Conservation (phyloP, 352 stramenopile genomes). For the Pythium monospermum region DNA sequence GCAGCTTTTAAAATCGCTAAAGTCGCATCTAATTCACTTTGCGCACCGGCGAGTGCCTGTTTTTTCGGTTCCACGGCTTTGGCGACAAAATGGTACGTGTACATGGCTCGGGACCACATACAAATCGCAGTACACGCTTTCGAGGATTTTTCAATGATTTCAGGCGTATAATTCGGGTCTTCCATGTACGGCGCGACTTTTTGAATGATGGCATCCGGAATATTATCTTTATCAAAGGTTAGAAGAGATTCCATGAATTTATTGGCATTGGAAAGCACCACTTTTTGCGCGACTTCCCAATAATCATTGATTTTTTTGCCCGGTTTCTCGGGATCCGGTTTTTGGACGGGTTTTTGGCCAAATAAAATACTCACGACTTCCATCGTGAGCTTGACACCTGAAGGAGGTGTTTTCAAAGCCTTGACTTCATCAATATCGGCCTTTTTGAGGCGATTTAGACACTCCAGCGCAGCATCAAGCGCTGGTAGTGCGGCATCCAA, state of each 20-base stretch:
- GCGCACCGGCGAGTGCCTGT: constrained; percentile 44
- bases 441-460: constrained; percentile 89
- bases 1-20: constrained; percentile 41
- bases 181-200: constrained; percentile 85
- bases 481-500: constrained; percentile 85
- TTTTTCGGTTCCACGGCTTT: constrained; percentile 80
- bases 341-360: constrained; percentile 85
- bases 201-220: constrained; percentile 82
- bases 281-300: constrained; percentile 87
- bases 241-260: constrained; percentile 89
- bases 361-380: constrained; percentile 91
- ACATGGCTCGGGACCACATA: constrained; percentile 85
- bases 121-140: constrained; percentile 90
- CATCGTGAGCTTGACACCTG: constrained; percentile 90
- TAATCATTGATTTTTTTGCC: constrained; percentile 92
- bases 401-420: constrained; percentile 86
- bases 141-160: constrained; percentile 90
- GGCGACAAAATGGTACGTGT: constrained; percentile 84
- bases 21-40: constrained; percentile 54
- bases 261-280: constrained; percentile 90
- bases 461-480: constrained; percentile 83
- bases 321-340: constrained; percentile 79
- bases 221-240: constrained; percentile 93
- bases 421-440: constrained; percentile 92
- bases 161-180: constrained; percentile 87